Evolutionary conservation across 345 rosid genomes (phyloP), one percentile per base, ranked within the genome.

Genomic region (Kernera saxatilis): DNA sequence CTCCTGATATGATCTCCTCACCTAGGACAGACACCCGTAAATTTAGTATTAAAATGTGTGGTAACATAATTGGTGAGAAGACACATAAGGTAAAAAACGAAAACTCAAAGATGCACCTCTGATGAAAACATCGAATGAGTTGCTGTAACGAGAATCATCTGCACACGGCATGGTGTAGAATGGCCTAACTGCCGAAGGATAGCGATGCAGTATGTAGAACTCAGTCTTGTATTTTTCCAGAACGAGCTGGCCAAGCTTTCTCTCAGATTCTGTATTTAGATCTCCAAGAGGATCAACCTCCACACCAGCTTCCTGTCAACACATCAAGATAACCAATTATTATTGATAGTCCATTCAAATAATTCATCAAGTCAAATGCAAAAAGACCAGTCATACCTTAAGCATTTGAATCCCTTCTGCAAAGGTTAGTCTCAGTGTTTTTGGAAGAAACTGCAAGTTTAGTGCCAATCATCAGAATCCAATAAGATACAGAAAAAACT

Each of bases 1-100:
- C 96, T 75, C 97, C 99, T 4, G 99, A 91, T 49, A 94, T 91
- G 32, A 94, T 94, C 84, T 91, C 97, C 87, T 91, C 96, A 2
- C 99, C 98, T 91, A 30, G 44, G 51, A 21, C 26, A n/a, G 44
- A 71, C n/a, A 60, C 36, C 56, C 32, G 3, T 12, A 25, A 26
- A 19, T n/a, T 59, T 43, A 59, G 45, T 57, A 37, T 21, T 8
- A 39, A 15, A 64, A 39, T 54, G 41, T 6, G 8, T 40, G 33
- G 29, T 7, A 57, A 52, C 30, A 21, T 27, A 32, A 26, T 25
- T 8, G 9, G 25, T 15, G 63, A 40, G 9, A 41, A 25, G n/a
- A 26, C 15, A 18, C 7, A 25, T 39, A 35, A 55, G 52, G 44
- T 69, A 25, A 23, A 49, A 66, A 52, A 12, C 1, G 1, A 21